Percentiles rank a stretch among this genome's conserved stretches.
phyloP scores from a whole-genome alignment of 1,284 basidiomycete species.

The Ustilago bromivora region DNA sequence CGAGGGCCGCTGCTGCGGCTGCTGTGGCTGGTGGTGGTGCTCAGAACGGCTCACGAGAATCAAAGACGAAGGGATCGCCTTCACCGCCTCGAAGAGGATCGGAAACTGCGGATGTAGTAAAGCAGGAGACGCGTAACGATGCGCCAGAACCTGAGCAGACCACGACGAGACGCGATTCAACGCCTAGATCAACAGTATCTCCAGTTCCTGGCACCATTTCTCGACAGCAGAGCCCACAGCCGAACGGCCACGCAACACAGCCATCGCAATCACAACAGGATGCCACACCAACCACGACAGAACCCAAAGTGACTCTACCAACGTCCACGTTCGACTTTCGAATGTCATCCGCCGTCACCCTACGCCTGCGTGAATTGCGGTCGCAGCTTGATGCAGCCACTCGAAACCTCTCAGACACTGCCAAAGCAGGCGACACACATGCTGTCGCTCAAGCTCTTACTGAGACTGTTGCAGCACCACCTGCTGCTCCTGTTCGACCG shows the following conservation, averaged over 20 bases:
- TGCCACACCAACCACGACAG: too few relatives aligned
- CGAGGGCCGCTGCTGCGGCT: constrained; percentile 27
- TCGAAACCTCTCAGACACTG: constrained; percentile 14
- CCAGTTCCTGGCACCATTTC: neutral
- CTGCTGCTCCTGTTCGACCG: neutral
- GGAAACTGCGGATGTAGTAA: neutral
- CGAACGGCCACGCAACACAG: neutral
- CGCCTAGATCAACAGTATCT: neutral
- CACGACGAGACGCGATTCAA: neutral
- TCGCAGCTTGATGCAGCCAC: constrained; percentile 38
- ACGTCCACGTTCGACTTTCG: constrained; percentile 27
- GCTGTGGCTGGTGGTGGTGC: constrained; percentile 12
- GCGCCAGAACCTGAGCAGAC: neutral
- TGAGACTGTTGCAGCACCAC: constrained; percentile 10
- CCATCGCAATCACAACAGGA: neutral
- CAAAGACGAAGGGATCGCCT: constrained; percentile 1
- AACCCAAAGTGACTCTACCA: constrained; percentile 7
- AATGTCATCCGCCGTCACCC: constrained; percentile 55
- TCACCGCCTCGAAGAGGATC: neutral
- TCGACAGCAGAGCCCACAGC: neutral
- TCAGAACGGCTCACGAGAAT: neutral
- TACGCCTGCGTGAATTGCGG: constrained; percentile 65
- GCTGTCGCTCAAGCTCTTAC: neutral
- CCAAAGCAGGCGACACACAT: neutral
- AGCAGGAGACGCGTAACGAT: neutral